Conservation (phyloP, 768 basidiomycete species). For the Termitomyces eurrhizus region DNA sequence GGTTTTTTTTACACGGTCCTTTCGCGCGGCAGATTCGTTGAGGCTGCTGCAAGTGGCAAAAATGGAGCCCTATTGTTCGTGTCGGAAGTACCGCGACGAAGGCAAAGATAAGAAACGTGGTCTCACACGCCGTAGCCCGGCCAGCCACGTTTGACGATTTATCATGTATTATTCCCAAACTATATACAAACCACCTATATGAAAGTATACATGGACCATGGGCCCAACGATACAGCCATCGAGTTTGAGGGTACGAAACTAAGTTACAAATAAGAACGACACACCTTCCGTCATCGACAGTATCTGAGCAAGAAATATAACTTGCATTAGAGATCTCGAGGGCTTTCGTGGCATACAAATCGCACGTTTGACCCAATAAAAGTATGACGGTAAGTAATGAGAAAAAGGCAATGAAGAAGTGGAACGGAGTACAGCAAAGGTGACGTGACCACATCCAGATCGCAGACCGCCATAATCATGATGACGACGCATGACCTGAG, state of each 20-base stretch:
- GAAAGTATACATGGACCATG: not conserved
- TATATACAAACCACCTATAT: not conserved
- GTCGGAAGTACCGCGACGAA: too few species aligned
- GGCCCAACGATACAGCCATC: not conserved
- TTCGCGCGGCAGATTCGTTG: too few species aligned
- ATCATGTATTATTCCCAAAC: not conserved
- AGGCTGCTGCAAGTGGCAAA: too few species aligned
- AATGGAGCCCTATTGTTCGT: too few species aligned
- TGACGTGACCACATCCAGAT: not conserved
- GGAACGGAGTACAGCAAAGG: not conserved
- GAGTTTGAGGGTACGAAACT: not conserved
- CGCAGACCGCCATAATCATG: not conserved
- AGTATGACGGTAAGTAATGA: not conserved
- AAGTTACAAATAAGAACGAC: not conserved
- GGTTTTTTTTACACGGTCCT: too few species aligned
- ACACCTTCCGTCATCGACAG: not conserved
- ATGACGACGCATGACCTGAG: not conserved
- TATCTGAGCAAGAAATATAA: not conserved
- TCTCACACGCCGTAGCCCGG: too few species aligned
- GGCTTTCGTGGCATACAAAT: not conserved
- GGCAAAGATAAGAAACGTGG: too few species aligned
- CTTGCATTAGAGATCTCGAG: not conserved
- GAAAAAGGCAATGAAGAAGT: not conserved
- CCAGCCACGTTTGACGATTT: not conserved
- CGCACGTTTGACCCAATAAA: not conserved